Evolutionary conservation across 495 filamentous ascomycete genomes (phyloP).

Genomic region (Choiromyces venosus): DNA sequence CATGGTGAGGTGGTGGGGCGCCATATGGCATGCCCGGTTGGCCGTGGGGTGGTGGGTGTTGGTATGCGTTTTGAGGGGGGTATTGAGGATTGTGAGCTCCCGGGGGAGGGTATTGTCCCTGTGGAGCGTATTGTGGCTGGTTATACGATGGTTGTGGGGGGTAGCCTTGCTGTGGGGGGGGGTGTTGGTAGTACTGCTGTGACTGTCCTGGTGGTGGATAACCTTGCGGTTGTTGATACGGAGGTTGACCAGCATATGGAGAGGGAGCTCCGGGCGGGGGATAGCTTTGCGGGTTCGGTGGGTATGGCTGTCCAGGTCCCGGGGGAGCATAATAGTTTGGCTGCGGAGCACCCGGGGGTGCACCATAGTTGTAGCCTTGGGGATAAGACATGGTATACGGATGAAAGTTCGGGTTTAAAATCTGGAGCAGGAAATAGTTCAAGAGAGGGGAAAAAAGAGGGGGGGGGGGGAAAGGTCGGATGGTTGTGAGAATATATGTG

Average conservation of each 20-base stretch:
- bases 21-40: slow-evolving; percentile 34
- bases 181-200: slow-evolving; percentile 22
- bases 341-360: not conserved
- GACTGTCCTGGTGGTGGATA: slow-evolving; percentile 22
- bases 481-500: not conserved
- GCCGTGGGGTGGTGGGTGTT: slow-evolving; percentile 40
- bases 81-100: slow-evolving; percentile 14
- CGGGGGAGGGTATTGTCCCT: slow-evolving; percentile 22
- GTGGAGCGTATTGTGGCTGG: slow-evolving; percentile 21
- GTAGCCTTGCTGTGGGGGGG: slow-evolving; percentile 27
- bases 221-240: slow-evolving; percentile 23
- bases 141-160: slow-evolving; percentile 27
- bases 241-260: slow-evolving; percentile 13
- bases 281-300: slow-evolving; percentile 41
- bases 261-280: slow-evolving; percentile 4
- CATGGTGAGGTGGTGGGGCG: slow-evolving; percentile 41
- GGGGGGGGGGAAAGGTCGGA: not conserved
- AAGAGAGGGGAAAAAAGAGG: too few relatives aligned
- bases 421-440: not conserved
- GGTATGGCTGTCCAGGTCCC: slow-evolving; percentile 35
- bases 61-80: slow-evolving; percentile 31
- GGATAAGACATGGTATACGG: not conserved
- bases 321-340: slow-evolving; percentile 5
- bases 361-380: not conserved
- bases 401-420: not conserved